Evolutionary conservation across 495 filamentous ascomycete species (phyloP).

Genomic region (Xylaria castorea): DNA sequence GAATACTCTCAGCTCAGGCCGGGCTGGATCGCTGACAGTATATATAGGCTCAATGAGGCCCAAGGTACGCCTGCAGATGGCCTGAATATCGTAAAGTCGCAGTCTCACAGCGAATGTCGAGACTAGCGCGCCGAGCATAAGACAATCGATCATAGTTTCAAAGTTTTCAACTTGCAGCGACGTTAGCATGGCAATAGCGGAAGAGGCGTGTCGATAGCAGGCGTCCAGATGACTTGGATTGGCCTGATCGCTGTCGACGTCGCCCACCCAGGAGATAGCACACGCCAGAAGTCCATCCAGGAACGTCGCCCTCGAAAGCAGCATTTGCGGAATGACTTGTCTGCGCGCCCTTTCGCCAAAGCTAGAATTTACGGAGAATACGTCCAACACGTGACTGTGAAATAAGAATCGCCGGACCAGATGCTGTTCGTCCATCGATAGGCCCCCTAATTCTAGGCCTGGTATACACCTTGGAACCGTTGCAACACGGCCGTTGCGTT

Average conservation of each 20-base stretch:
- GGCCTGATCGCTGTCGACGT: conserved; percentile 14
- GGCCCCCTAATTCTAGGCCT: not conserved
- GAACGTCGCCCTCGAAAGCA: conserved; percentile 29
- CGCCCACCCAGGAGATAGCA: conserved; percentile 30
- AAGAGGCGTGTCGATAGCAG: conserved; percentile 32
- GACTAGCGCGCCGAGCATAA: conserved; percentile 31
- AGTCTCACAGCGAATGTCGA: conserved; percentile 31
- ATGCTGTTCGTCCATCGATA: conserved; percentile 22
- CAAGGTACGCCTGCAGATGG: conserved; percentile 31
- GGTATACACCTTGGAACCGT: not conserved
- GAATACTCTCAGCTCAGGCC: conserved; percentile 30
- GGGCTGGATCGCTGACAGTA: conserved; percentile 24
- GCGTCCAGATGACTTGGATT: conserved; percentile 18
- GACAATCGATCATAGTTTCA: conserved; percentile 32
- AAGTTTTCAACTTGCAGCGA: conserved; percentile 31
- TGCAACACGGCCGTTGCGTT: not conserved
- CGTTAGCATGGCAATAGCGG: conserved; percentile 29
- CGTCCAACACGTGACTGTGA: conserved; percentile 25
- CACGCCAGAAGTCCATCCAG: conserved; percentile 35
- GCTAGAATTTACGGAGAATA: conserved; percentile 32
- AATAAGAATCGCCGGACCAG: conserved; percentile 31
- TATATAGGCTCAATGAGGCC: conserved; percentile 28
- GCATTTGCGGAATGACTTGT: conserved; percentile 28
- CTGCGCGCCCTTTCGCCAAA: conserved; percentile 33
- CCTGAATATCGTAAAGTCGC: conserved; percentile 32